phyloP scores from a whole-genome alignment of 2,329 filamentous ascomycete species.

The Phaeoacremonium minimum region DNA sequence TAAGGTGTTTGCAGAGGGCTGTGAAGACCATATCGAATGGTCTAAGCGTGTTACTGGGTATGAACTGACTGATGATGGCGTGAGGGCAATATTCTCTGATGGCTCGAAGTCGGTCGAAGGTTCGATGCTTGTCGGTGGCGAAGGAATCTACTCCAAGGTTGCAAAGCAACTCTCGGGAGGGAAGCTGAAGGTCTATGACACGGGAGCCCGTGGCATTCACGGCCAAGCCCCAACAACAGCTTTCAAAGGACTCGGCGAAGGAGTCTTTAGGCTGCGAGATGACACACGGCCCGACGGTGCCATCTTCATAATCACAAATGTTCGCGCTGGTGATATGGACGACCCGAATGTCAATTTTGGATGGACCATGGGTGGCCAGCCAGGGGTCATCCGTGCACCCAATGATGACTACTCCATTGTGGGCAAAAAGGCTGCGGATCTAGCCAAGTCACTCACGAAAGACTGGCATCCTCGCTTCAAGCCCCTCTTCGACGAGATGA shows the following conservation, averaged over 20 bases:
- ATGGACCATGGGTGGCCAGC: constrained; percentile 58
- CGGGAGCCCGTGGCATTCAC: constrained; percentile 60
- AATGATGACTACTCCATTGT: constrained; percentile 57
- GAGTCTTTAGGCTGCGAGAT: constrained; percentile 55
- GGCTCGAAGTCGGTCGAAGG: constrained; percentile 55
- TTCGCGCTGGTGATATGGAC: constrained; percentile 55
- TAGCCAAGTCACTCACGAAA: constrained; percentile 49
- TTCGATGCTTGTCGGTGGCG: constrained; percentile 54
- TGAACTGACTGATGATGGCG: constrained; percentile 48
- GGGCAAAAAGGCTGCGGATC: constrained; percentile 49
- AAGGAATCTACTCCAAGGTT: constrained; percentile 58
- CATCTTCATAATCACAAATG: constrained; percentile 59
- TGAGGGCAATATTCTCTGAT: constrained; percentile 55
- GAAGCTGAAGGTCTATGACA: constrained; percentile 57
- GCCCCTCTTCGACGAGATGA: constrained; percentile 56
- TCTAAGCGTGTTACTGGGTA: constrained; percentile 52
- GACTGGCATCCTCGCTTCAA: constrained; percentile 53
- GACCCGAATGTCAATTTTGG: constrained; percentile 53
- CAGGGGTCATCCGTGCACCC: constrained; percentile 52
- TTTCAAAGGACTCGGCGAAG: constrained; percentile 58
- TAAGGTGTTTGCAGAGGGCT: constrained; percentile 50
- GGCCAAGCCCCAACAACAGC: constrained; percentile 59
- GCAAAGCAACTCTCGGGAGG: constrained; percentile 56
- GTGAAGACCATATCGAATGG: constrained; percentile 52
- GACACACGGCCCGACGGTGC: constrained; percentile 36